Evolutionary conservation across 2,329 filamentous ascomycete species (phyloP), one percentile per base, ranked within the genome.

Genomic region (Thelonectria blattea): DNA sequence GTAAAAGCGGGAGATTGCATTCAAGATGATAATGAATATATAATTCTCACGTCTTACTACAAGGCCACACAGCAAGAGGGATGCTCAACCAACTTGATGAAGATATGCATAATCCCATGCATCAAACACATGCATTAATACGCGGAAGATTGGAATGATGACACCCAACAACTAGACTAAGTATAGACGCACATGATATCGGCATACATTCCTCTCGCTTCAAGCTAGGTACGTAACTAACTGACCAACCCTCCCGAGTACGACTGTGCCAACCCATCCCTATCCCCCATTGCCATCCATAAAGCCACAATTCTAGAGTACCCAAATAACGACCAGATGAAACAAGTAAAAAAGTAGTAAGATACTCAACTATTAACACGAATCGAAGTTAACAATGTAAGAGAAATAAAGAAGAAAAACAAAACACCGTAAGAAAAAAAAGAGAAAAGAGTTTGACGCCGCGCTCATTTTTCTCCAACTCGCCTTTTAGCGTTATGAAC

Each of bases 381-480:
- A 49, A 37, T 3, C 30, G 30, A 52, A 52, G 17, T 30, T 32
- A 52, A n/a, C 12, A 18, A 8, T 20, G 27, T 6, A 12, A 30
- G 20, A 27, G 9, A 32, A 20, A 34, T 6, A 53, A 42, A 30
- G 14, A 5, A 41, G 14, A 15, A 18, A 52, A 39, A 22, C 15
- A 30, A 24, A 30, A 27, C 20, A 39, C 11, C 27, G 2, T 7
- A 7, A 47, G 10, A 24, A 24, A 24, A 24, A 24, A 24, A 24
- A 24, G 6, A 24, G 6, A 24, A 24, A 47, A 47, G 22, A 24
- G 12, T 47, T 47, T 47, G 45, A 47, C 45, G 45, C 45, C 45
- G 8, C 45, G 45, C 45, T 47, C 20, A 27, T 47, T 30, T n/a
- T 30, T 47, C 45, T 47, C 45, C 45, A 47, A 47, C 45, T 47